Evolutionary conservation across 441 rosid species (phyloP).

Genomic region (Cnidoscolus chayamansa): DNA sequence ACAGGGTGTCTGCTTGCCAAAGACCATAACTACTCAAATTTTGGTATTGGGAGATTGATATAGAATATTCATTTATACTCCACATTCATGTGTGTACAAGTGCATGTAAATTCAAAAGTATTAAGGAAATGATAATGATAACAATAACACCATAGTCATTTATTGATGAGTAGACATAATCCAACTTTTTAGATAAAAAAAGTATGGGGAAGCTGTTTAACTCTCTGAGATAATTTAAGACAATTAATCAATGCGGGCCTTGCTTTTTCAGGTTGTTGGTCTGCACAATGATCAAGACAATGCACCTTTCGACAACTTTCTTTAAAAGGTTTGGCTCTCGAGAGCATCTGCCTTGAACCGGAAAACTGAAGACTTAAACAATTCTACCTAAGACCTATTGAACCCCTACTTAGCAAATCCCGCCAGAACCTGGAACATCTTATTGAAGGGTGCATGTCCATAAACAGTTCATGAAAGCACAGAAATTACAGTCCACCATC

Average conservation of each 20-base stretch:
- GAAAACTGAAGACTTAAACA: not conserved
- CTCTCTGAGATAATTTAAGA: not conserved
- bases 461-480: not conserved
- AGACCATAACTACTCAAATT: not conserved
- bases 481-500: not conserved
- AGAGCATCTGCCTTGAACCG: not conserved
- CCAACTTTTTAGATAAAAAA: not conserved
- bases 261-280: not conserved
- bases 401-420: not conserved
- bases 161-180: not conserved
- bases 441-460: not conserved
- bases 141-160: not conserved
- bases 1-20: not conserved
- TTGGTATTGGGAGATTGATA: too few species aligned
- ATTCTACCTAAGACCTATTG: not conserved
- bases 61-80: not conserved
- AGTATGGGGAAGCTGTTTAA: not conserved
- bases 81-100: not conserved
- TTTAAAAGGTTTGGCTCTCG: not conserved
- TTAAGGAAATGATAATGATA: not conserved
- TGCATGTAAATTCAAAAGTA: not conserved
- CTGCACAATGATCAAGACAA: not conserved
- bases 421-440: not conserved
- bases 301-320: not conserved
- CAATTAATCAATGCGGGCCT: not conserved